These are phyloP conservation scores for Yamadazyma phyllophila DNA, from an alignment of 805 yeast genomes.

Conservation along the genomic window DNA sequence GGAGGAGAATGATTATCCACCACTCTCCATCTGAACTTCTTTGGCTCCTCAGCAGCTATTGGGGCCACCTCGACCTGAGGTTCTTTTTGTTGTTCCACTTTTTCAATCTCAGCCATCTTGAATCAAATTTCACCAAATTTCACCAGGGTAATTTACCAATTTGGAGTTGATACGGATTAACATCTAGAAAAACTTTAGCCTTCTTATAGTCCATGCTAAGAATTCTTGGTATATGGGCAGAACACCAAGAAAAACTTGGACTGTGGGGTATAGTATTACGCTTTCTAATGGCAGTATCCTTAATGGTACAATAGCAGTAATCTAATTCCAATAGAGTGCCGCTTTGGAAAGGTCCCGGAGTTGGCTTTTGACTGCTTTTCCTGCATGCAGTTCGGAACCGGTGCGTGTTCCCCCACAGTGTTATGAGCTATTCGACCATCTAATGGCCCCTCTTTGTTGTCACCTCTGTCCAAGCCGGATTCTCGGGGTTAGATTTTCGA, in stretches of 20 bases:
- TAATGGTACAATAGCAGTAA: not conserved
- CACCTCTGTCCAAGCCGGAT: too few relatives aligned
- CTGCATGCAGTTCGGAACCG: not conserved
- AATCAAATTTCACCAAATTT: not conserved
- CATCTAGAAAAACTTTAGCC: not conserved
- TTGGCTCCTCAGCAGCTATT: not conserved
- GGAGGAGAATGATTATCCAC: constrained; percentile 32
- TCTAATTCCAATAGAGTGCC: not conserved
- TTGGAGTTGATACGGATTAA: too few relatives aligned
- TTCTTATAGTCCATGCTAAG: not conserved
- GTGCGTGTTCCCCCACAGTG: not conserved
- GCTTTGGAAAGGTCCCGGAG: constrained; percentile 1
- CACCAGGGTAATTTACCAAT: too few relatives aligned
- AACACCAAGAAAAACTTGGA: not conserved
- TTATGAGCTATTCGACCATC: not conserved
- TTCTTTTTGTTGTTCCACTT: not conserved
- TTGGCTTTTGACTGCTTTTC: not conserved
- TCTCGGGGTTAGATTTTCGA: too few relatives aligned
- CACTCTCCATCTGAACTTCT: constrained; percentile 14
- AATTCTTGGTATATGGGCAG: not conserved
- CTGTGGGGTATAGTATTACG: not conserved
- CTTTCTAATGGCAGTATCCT: not conserved
- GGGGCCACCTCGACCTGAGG: not conserved
- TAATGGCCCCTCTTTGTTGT: too few relatives aligned
- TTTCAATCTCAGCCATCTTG: constrained; percentile 6